Evolutionary conservation across 1,139 yeast species (phyloP), one percentile per base, ranked within the genome.

Genomic region (Saccharomyces hybrid): DNA sequence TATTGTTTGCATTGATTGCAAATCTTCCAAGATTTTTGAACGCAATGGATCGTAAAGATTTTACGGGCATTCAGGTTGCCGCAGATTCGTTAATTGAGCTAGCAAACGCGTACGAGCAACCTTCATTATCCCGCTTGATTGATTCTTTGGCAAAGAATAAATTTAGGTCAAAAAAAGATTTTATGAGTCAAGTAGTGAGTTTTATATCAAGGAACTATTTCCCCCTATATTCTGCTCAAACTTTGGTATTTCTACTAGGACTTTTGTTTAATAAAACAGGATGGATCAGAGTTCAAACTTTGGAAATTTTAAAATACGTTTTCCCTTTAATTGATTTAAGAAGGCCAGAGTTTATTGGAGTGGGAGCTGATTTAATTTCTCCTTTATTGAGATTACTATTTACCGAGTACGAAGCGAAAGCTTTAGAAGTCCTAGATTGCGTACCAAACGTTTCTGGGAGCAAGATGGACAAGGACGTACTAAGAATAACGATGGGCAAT

Each of bases 361-460:
- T 90, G 49, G 99, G 99, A 5, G 99, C 99, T 0, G 99, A 93
- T 67, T 75, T 93, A 54, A 88, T 95, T 4, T 86, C 97, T 1
- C 99, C 99, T 0, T 74, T 95, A 52, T 75, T 95, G 58, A 77
- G 98, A 52, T 75, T 95, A 44, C 73, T 95, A 42, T 78, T 88
- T 58, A 90, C 98, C 0, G 96, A 90, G 51, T 85, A 81, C 70
- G 97, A 96, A 0, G 90, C 88, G 58, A 83, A 83, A 48, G 97
- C 98, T 0, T 73, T 95, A 47, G 95, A 86, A 59, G 98, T 93
- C 0, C 75, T 95, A 53, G 98, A 93, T 64, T 91, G 87, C 64
- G 86, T 95, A 0, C 85, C 82, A 0, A 78, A 83, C 7, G 88
- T 95, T n/a, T 85, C 96, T 0, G 96, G 97, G 0, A 86, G 95